Evolutionary conservation across 352 stramenopile genomes (phyloP), one percentile per base, ranked within the genome.

Genomic region (Phytophthora boehmeriae): DNA sequence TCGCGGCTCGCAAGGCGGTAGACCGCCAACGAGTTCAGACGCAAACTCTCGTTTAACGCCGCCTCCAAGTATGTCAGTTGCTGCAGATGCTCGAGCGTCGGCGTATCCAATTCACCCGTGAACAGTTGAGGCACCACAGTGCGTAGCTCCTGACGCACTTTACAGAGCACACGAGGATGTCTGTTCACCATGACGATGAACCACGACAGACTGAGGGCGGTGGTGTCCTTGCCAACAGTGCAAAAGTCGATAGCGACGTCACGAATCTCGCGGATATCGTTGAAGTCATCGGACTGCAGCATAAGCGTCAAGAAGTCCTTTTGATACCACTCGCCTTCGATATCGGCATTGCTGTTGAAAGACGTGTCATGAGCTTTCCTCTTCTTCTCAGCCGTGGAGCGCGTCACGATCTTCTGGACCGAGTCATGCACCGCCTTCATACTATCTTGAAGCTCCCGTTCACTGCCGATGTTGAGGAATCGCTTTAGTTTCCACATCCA

Each of bases 191-290:
- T 83, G 46, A 88, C 78, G 22, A 95, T 59, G 50, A 90, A 83
- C 79, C 81, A 93, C 16, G 65, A 66, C 19, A 95, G 60, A 14
- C 61, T 75, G 39, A 77, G 70, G 2, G 83, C 72, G 0, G 86
- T 92, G 0, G 86, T 92, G 63, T 92, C 85, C 9, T 81, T 72
- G 2, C 86, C 85, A 2, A 80, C 81, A 8, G 80, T 57, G 45
- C 90, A 77, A n/a, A 53, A 94, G 32, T 75, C 84, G n/a, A 95
- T 68, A 4, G 81, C 66, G 22, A 93, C 80, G 63, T 95, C 78
- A 19, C 78, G 80, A 25, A 94, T 71, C 45, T 73, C 52, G 5
- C 39, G 61, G 42, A 5, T n/a, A 19, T 71, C 36, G 2, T 48
- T 73, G 35, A 70, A 66, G 4, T 71, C 63, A 13, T 71, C 60